A percentile compares a stretch with the other conserved stretches of the same genome.
phyloP scores from a whole-genome alignment of 106 monocot species.

The Agapanthus africanus region DNA sequence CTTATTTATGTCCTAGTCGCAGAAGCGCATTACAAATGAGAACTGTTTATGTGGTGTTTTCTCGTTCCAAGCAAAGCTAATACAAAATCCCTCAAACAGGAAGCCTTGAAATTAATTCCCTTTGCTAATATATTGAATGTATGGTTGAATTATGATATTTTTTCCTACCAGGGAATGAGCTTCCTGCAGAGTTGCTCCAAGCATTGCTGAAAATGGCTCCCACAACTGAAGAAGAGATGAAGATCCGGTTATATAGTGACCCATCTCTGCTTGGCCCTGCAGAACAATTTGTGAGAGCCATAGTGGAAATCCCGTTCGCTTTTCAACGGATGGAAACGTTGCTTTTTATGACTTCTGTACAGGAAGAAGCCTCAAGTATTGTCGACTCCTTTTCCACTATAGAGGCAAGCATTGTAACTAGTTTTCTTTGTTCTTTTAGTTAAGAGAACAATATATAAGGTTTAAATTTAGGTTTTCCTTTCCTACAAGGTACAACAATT shows the following conservation, averaged over 20 bases:
- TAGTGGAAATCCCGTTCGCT: slow-evolving; percentile 61
- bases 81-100: no score
- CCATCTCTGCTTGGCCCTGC: slow-evolving; percentile 41
- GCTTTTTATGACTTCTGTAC: slow-evolving; percentile 51
- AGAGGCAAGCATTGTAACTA: slow-evolving; percentile 52
- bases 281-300: slow-evolving; percentile 47
- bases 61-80: no score
- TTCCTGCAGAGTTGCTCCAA: slow-evolving; percentile 45
- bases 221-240: slow-evolving; percentile 57
- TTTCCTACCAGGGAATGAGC: slow-evolving; percentile 49
- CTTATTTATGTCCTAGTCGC: not conserved
- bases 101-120: no score
- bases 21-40: not conserved
- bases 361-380: slow-evolving; percentile 34
- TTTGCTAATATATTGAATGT: no score
- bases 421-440: no score
- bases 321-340: slow-evolving; percentile 58
- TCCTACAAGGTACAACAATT: not conserved
- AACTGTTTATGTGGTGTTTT: no score
- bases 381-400: slow-evolving; percentile 40
- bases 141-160: no score
- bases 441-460: not conserved
- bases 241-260: slow-evolving; percentile 44
- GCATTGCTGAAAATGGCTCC: slow-evolving; percentile 60
- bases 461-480: not conserved